These are phyloP conservation scores for Kazachstania sp. DNA, from an alignment of 1,139 yeast genomes.

Conservation along the genomic window DNA sequence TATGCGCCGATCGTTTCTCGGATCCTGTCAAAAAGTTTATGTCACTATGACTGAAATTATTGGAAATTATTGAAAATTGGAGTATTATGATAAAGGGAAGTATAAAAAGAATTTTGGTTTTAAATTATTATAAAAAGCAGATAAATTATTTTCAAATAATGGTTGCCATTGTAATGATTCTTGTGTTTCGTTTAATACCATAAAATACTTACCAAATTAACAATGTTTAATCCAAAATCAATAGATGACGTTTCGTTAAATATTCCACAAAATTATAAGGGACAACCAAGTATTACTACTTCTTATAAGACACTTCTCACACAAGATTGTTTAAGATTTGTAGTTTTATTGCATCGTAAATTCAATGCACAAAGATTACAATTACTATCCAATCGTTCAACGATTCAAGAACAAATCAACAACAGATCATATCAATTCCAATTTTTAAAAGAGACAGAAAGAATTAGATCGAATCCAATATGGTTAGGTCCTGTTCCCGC, in stretches of 20 bases:
- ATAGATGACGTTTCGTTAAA: not conserved
- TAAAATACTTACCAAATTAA: not conserved
- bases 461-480: constrained; percentile 59
- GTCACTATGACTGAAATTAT: too few relatives aligned
- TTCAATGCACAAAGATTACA: constrained; percentile 53
- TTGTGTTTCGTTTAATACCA: not conserved
- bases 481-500: constrained; percentile 68
- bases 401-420: constrained; percentile 52
- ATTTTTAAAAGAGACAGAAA: constrained; percentile 56
- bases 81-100: too few relatives aligned
- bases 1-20: too few relatives aligned
- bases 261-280: not conserved
- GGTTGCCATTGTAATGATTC: too few relatives aligned
- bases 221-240: not conserved
- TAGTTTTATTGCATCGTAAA: constrained; percentile 63
- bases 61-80: too few relatives aligned
- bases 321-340: constrained; percentile 57
- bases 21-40: too few relatives aligned
- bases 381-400: constrained; percentile 52
- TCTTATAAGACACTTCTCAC: constrained; percentile 36
- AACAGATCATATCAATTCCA: constrained; percentile 46
- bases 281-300: not conserved
- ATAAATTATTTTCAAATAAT: too few relatives aligned
- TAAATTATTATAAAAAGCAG: too few relatives aligned
- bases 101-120: too few relatives aligned